A percentile compares a stretch with the other conserved stretches of the same genome.
Conservation (phyloP, 2,329 filamentous ascomycete species). For the Akanthomyces lecanii region DNA sequence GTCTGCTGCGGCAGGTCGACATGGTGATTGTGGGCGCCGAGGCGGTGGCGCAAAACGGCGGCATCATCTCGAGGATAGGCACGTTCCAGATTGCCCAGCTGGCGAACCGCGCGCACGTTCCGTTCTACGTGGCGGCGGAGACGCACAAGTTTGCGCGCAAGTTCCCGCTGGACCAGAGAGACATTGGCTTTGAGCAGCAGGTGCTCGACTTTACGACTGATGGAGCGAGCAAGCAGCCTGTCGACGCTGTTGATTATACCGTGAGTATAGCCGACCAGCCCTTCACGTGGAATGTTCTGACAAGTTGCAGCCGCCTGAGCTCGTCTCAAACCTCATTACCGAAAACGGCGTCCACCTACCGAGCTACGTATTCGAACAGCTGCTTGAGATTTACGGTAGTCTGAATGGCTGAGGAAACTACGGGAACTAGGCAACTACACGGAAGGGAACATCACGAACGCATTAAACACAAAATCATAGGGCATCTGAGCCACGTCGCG, state of each 20-base stretch:
- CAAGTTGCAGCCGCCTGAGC: conserved; percentile 52
- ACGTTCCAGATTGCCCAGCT: conserved; percentile 81
- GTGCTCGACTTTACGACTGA: conserved; percentile 69
- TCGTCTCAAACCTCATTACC: conserved; percentile 71
- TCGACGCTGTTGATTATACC: conserved; percentile 66
- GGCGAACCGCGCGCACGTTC: conserved; percentile 64
- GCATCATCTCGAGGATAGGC: conserved; percentile 84
- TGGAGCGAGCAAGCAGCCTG: conserved; percentile 39
- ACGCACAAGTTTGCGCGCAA: conserved; percentile 94
- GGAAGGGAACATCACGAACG: neutral
- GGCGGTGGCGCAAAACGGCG: conserved; percentile 90
- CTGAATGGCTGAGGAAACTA: conserved; percentile 31
- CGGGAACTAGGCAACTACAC: neutral
- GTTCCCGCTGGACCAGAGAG: conserved; percentile 76
- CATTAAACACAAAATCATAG: neutral
- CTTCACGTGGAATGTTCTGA: conserved; percentile 24
- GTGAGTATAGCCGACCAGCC: conserved; percentile 38
- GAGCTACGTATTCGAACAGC: conserved; percentile 64
- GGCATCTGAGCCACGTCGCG: neutral
- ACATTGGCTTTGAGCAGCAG: conserved; percentile 73
- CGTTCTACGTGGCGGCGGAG: conserved; percentile 88
- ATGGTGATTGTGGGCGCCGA: conserved; percentile 67
- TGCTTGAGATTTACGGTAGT: conserved; percentile 59
- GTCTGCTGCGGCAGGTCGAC: conserved; percentile 53
- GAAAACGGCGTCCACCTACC: conserved; percentile 70